Percentiles rank a stretch among this genome's conserved stretches.
Evolutionary conservation across 768 basidiomycete species (phyloP).

Genomic region (Coprinellus aureogranulatus): DNA sequence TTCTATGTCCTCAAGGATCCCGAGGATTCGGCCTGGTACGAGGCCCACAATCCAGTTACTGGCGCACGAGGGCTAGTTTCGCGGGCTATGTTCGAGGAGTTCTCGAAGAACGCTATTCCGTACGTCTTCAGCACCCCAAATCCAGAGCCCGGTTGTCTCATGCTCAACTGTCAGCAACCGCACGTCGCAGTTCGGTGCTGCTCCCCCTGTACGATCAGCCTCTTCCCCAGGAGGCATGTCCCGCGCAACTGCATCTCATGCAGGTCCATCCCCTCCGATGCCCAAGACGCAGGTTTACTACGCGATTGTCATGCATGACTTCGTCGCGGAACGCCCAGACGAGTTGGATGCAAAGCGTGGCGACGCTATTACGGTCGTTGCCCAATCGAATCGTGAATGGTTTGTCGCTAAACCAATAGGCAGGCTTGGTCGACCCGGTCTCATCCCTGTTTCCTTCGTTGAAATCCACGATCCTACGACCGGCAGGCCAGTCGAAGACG

Average conservation of each 20-base stretch:
- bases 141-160: conserved; percentile 12
- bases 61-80: conserved; percentile 92
- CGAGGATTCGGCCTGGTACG: conserved; percentile 68
- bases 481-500: conserved; percentile 71
- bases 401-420: conserved; percentile 99
- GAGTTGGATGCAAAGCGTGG: conserved; percentile 94
- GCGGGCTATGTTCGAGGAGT: conserved; percentile 84
- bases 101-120: conserved; percentile 69
- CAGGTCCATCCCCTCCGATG: conserved; percentile 19
- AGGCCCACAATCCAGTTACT: conserved; percentile 91
- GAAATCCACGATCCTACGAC: conserved; percentile 93
- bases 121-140: conserved; percentile 34
- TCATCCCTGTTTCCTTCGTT: conserved; percentile 97
- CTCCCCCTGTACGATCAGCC: conserved; percentile 16
- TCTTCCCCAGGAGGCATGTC: conserved; percentile 8
- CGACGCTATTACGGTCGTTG: conserved; percentile 94
- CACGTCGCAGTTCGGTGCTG: conserved; percentile 37
- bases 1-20: conserved; percentile 90
- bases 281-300: conserved; percentile 73
- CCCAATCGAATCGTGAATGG: conserved; percentile 99
- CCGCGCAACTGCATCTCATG: conserved; percentile 16
- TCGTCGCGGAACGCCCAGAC: conserved; percentile 90
- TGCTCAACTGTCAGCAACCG: conserved; percentile 32
- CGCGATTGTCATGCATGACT: conserved; percentile 94
- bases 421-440: conserved; percentile 87